Percentiles rank a stretch among this genome's conserved stretches.
Evolutionary conservation across 441 rosid species (phyloP).

Genomic region (Arabidopsis lyrata): DNA sequence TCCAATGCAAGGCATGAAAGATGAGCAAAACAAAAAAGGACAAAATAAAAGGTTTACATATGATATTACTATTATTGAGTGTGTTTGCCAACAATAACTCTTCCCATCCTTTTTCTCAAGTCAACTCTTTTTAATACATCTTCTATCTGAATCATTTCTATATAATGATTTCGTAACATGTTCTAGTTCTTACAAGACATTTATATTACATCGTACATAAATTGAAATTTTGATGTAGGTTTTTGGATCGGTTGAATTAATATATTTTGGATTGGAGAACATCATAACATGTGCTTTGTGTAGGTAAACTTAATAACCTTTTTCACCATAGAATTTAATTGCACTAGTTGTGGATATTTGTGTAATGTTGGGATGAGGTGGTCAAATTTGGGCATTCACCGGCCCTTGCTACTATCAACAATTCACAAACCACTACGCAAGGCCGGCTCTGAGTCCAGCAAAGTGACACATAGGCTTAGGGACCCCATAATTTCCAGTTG

Average conservation of each 20-base stretch:
- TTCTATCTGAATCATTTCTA: neutral
- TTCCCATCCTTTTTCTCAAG: neutral
- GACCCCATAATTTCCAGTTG: no score
- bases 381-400: conserved; percentile 15
- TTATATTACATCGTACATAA: neutral
- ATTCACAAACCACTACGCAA: neutral
- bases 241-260: neutral
- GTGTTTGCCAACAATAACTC: neutral
- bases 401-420: neutral
- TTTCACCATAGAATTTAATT: neutral
- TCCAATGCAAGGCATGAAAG: conserved; percentile 11
- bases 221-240: neutral
- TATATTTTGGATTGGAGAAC: neutral
- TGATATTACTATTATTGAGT: no score
- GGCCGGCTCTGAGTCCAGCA: no score
- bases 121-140: neutral
- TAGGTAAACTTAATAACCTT: neutral
- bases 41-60: no score
- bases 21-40: neutral
- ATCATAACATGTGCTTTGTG: neutral
- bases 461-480: no score
- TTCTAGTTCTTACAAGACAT: neutral
- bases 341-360: neutral
- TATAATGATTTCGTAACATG: neutral
- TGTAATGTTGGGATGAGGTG: conserved; percentile 2